These are phyloP conservation scores for Diaporthe caulivora DNA, from an alignment of 2,329 filamentous ascomycete species.

Conservation along the genomic window DNA sequence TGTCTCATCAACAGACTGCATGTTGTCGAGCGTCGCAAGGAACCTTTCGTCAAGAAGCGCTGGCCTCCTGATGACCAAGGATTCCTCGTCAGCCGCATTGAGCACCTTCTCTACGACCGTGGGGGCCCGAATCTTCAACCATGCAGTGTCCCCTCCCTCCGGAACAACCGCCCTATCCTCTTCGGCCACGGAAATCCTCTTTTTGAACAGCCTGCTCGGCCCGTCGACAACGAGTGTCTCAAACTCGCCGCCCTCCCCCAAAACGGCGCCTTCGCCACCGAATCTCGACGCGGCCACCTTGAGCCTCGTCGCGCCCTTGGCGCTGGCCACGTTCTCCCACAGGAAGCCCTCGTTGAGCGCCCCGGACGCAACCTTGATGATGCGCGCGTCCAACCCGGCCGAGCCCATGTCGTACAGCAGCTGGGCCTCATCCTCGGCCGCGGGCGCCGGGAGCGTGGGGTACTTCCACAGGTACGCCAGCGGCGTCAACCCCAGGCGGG, in stretches of 20 bases:
- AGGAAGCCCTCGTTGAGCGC: constrained; percentile 85
- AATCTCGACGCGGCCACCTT: constrained; percentile 73
- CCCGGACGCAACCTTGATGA: constrained; percentile 94
- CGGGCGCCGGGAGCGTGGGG: constrained; percentile 72
- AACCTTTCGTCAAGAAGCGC: constrained; percentile 76
- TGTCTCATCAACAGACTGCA: constrained; percentile 41
- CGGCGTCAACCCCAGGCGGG: constrained; percentile 84
- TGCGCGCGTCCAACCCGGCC: constrained; percentile 84
- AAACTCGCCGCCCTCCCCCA: constrained; percentile 96
- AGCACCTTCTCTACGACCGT: constrained; percentile 60
- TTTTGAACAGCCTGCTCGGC: constrained; percentile 78
- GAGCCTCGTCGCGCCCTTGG: constrained; percentile 59
- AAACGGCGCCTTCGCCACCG: constrained; percentile 76
- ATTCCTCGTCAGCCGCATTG: constrained; percentile 36
- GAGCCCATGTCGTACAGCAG: constrained; percentile 86
- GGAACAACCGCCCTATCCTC: constrained; percentile 64
- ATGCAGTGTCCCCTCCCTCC: constrained; percentile 84
- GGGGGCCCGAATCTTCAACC: constrained; percentile 73
- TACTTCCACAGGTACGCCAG: constrained; percentile 95
- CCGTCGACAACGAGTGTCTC: constrained; percentile 92
- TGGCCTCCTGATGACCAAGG: constrained; percentile 66
- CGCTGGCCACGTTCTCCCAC: constrained; percentile 81
- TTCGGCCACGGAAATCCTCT: constrained; percentile 73
- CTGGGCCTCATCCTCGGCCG: constrained; percentile 58
- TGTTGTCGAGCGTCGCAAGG: constrained; percentile 51